Evolutionary conservation across 2,329 filamentous ascomycete species (phyloP), one percentile per base, ranked within the genome.

Genomic region (Aspergillus fumigatus): DNA sequence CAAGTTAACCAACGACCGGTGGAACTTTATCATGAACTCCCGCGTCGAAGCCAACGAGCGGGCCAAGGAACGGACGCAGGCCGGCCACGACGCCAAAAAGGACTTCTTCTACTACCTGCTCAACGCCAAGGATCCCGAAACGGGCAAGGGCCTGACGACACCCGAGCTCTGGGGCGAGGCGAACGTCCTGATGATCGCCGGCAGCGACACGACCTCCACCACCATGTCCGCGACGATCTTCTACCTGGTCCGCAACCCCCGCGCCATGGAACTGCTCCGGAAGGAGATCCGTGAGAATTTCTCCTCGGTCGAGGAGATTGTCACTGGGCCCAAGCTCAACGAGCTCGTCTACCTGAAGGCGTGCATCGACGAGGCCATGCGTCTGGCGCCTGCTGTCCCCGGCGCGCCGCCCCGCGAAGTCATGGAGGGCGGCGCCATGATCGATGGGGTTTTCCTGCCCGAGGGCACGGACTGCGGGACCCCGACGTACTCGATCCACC

Each of bases 101-200:
- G 88, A 90, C 68, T 90, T 90, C 76, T 90, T 90, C 75, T 86
- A 89, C 73, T 86, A 90, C 70, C 80, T 91, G 10, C 81, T 90
- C 58, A 86, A 86, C 66, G 87, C 88, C 7, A 82, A 83, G 41
- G 88, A 90, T 62, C 86, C 87, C 11, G 86, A 89, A 67, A 89
- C 87, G 0, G 87, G 87, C 52, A 79, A 82, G 56, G 85, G 85
- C 1, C 87, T 89, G 66, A 81, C 79, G 43, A 86, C 80, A 2
- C 81, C 82, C 0, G 87, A 89, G 66, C 81, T 90, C 25, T 88
- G 86, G 85, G 84, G 81, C 51, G 87, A 89, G 69, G 87, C 86
- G 8, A 88, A 89, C 67, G 73, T 88, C 19, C 79, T 90, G 76
- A 88, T 89, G 75, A 87, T 88, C 60, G 87, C 86, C 9, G 87